Conservation (phyloP, 768 basidiomycete species). For the Boletus insuetus region DNA sequence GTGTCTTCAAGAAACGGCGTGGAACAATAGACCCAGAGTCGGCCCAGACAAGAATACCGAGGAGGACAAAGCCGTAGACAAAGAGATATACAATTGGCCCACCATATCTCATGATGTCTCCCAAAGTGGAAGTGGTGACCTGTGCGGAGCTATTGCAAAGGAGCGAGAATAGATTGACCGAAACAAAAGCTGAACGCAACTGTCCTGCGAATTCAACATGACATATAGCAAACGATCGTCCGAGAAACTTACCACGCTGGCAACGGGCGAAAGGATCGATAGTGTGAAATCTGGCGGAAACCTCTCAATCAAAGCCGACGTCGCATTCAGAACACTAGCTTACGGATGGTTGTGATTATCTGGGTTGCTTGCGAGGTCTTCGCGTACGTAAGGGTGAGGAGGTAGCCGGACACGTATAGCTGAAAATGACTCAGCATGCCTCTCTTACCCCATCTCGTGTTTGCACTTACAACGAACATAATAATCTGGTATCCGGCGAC, state of each 20-base stretch:
- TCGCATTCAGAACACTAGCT: constrained; percentile 8
- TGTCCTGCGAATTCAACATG: constrained; percentile 23
- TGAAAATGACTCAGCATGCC: constrained; percentile 22
- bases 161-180: constrained; percentile 72
- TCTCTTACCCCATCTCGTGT: not conserved
- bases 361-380: constrained; percentile 50
- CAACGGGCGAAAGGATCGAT: constrained; percentile 66
- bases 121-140: constrained; percentile 47
- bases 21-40: constrained; percentile 64
- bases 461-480: constrained; percentile 59
- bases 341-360: constrained; percentile 61
- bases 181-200: constrained; percentile 70
- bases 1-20: constrained; percentile 33
- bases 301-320: not conserved
- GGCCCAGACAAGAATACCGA: constrained; percentile 64
- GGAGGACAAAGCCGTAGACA: constrained; percentile 53
- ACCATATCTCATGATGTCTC: constrained; percentile 59
- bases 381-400: constrained; percentile 73
- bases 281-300: constrained; percentile 54
- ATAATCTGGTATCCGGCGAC: constrained; percentile 73
- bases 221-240: not conserved
- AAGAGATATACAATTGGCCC: constrained; percentile 76
- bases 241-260: constrained; percentile 53
- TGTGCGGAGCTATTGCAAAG: constrained; percentile 57
- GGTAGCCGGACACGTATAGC: constrained; percentile 65